Evolutionary conservation across 768 basidiomycete species (phyloP).

Genomic region (Suillus luteus): DNA sequence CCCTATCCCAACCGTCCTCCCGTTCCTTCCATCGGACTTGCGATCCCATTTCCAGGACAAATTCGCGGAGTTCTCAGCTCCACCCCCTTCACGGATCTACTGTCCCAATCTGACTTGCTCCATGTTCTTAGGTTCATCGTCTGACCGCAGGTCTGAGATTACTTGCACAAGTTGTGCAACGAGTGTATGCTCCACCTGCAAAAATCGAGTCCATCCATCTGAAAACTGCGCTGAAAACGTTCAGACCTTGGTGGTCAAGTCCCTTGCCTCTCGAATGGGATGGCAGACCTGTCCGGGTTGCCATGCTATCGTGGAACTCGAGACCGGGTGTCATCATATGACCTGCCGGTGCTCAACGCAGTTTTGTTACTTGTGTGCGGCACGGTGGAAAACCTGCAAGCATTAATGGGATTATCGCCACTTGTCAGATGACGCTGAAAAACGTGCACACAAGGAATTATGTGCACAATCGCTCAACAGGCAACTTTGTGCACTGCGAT

Average conservation of each 20-base stretch:
- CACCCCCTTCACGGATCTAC: constrained; percentile 48
- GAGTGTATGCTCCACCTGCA: constrained; percentile 50
- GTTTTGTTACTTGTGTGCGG: constrained; percentile 69
- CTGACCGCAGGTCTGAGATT: constrained; percentile 19
- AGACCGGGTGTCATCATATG: constrained; percentile 64
- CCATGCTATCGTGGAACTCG: constrained; percentile 54
- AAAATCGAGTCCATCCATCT: constrained; percentile 43
- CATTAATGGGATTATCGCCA: constrained; percentile 64
- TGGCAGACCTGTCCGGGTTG: constrained; percentile 72
- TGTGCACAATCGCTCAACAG: constrained; percentile 5
- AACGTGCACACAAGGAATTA: constrained; percentile 27
- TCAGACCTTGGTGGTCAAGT: constrained; percentile 43
- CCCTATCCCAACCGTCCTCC: constrained; percentile 26
- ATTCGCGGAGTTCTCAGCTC: constrained; percentile 45
- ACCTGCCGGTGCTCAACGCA: constrained; percentile 50
- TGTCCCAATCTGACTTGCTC: constrained; percentile 51
- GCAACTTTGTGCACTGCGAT: constrained; percentile 17
- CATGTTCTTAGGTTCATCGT: constrained; percentile 49
- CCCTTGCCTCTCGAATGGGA: constrained; percentile 43
- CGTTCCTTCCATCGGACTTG: constrained; percentile 33
- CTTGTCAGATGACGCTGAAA: constrained; percentile 29
- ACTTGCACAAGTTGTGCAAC: constrained; percentile 43
- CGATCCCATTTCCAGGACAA: constrained; percentile 42
- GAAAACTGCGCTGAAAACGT: constrained; percentile 45
- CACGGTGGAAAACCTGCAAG: constrained; percentile 60